Evolutionary conservation across 2,329 filamentous ascomycete genomes (phyloP).

Genomic region (Tolypocladium amazonense): DNA sequence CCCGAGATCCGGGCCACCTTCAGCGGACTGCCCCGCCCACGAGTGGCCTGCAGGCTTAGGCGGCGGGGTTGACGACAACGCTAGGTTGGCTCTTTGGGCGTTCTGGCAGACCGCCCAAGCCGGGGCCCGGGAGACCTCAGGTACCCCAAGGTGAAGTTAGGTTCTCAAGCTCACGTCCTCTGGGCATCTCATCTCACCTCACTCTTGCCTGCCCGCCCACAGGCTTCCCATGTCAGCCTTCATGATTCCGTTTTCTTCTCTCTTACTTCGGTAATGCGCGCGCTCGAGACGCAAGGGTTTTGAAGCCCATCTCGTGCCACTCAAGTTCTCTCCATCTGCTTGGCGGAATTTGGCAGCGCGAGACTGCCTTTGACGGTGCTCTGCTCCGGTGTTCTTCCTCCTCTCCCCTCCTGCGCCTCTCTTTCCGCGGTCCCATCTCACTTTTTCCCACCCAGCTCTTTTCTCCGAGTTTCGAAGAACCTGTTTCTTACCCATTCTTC

Average conservation of each 20-base stretch:
- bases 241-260: neutral
- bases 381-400: neutral
- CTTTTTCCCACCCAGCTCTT: neutral
- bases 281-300: neutral
- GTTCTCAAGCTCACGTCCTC: neutral
- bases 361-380: neutral
- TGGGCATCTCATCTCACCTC: neutral
- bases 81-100: neutral
- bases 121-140: neutral
- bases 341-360: neutral
- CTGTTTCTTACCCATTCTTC: neutral
- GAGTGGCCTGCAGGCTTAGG: neutral
- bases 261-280: neutral
- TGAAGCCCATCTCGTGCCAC: neutral
- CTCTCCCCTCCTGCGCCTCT: neutral
- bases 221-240: neutral
- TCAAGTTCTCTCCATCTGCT: neutral
- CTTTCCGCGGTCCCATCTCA: neutral
- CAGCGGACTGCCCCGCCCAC: too few relatives aligned
- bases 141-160: too few relatives aligned
- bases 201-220: neutral
- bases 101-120: neutral
- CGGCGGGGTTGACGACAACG: neutral
- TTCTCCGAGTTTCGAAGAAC: neutral
- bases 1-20: neutral